Percentiles rank a stretch among this genome's conserved stretches.
These are phyloP conservation scores for Diplogelasinospora grovesii DNA, from an alignment of 495 filamentous ascomycete genomes.

Conservation along the genomic window DNA sequence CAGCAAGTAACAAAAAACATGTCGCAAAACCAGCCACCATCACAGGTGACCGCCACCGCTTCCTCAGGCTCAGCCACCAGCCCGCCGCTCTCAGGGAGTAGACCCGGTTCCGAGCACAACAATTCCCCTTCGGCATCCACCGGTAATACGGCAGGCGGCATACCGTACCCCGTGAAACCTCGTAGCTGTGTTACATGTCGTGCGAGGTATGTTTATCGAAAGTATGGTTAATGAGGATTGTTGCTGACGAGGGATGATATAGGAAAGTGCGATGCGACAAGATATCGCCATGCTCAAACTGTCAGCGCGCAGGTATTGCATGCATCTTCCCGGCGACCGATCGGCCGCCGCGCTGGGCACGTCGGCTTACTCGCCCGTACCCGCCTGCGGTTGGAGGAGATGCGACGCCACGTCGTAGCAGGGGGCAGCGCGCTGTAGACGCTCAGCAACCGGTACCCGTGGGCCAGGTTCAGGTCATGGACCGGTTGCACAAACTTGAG, in stretches of 20 bases:
- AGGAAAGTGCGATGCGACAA: constrained; percentile 61
- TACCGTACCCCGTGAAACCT: too few species aligned
- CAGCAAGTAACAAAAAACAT: too few species aligned
- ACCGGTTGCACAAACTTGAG: constrained; percentile 47
- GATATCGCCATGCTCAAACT: constrained; percentile 51
- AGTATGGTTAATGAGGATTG: constrained; percentile 2
- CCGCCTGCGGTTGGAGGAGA: constrained; percentile 13
- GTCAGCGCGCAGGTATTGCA: constrained; percentile 48
- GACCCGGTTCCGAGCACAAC: too few species aligned
- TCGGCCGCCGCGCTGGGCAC: constrained; percentile 44
- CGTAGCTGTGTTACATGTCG: constrained; percentile 46
- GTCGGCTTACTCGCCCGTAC: constrained; percentile 21
- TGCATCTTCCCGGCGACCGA: constrained; percentile 45
- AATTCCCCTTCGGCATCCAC: too few species aligned
- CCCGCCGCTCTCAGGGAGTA: too few species aligned
- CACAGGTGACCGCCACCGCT: too few species aligned
- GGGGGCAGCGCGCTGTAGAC: too few species aligned
- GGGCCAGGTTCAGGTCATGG: constrained; percentile 37
- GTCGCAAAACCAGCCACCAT: too few species aligned
- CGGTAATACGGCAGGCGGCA: too few species aligned
- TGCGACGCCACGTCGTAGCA: not conserved
- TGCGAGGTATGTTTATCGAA: constrained; percentile 20
- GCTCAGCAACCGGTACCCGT: constrained; percentile 11
- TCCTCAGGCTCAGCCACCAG: too few species aligned
- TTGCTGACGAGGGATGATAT: constrained; percentile 17